Evolutionary conservation across 2,329 filamentous ascomycete species (phyloP).

Genomic region (Alternaria triticina): DNA sequence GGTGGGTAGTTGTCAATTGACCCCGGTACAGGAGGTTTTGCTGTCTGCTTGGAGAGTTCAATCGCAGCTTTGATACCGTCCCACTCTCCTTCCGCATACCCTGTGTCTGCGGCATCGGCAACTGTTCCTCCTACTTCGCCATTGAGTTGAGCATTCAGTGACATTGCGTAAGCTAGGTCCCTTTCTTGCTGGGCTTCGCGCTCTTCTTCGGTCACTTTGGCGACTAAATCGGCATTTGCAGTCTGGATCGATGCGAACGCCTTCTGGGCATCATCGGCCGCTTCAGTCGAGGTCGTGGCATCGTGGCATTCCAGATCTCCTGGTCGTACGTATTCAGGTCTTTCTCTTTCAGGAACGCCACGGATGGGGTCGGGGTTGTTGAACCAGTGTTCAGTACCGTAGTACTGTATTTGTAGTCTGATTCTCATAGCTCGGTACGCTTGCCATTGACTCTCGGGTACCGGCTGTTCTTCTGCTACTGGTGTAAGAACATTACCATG

Average conservation of each 20-base stretch:
- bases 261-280: not conserved
- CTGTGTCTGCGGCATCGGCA: not conserved
- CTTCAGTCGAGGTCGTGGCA: not conserved
- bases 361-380: not conserved
- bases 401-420: constrained; percentile 2
- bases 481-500: not conserved
- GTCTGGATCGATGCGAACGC: not conserved
- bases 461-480: not conserved
- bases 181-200: not conserved
- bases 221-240: not conserved
- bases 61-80: not conserved
- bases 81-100: not conserved
- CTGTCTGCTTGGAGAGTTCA: not conserved
- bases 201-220: not conserved
- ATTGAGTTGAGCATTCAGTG: not conserved
- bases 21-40: not conserved
- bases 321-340: not conserved
- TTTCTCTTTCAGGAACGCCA: constrained; percentile 4
- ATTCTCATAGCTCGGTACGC: constrained; percentile 1
- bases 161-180: not conserved
- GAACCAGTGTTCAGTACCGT: not conserved
- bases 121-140: not conserved
- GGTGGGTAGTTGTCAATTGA: not conserved
- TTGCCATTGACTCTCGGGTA: not conserved
- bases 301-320: not conserved